phyloP scores from a whole-genome alignment of 2,329 filamentous ascomycete genomes.

The Lasiodiplodia sp. region DNA sequence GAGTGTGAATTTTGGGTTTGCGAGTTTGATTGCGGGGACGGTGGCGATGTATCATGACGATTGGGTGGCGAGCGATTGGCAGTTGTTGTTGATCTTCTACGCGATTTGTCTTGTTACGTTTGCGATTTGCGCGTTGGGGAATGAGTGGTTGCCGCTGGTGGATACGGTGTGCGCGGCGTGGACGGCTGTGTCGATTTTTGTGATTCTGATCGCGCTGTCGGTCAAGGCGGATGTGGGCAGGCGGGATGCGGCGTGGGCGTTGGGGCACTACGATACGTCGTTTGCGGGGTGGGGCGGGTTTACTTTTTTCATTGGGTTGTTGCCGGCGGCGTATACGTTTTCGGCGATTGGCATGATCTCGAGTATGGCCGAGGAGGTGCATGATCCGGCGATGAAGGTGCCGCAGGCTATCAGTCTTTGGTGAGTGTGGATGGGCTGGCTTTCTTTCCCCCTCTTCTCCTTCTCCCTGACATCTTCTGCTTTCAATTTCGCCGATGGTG shows the following conservation, averaged over 20 bases:
- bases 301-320: conserved; percentile 55
- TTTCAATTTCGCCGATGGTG: too few species aligned
- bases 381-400: conserved; percentile 43
- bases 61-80: conserved; percentile 54
- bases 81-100: conserved; percentile 58
- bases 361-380: conserved; percentile 41
- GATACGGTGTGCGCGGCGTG: conserved; percentile 57
- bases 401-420: conserved; percentile 57
- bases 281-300: conserved; percentile 43
- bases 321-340: conserved; percentile 48
- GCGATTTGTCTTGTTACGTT: conserved; percentile 51
- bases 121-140: conserved; percentile 54
- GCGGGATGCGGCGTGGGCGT: conserved; percentile 45
- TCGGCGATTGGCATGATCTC: conserved; percentile 9
- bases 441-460: conserved; percentile 38
- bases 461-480: too few species aligned
- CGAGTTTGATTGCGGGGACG: conserved; percentile 46
- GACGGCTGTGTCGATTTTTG: conserved; percentile 54
- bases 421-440: conserved; percentile 41
- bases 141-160: conserved; percentile 54
- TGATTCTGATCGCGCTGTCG: conserved; percentile 54
- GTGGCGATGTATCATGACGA: conserved; percentile 42
- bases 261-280: conserved; percentile 65
- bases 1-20: conserved; percentile 57
- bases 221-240: conserved; percentile 56